phyloP scores from a whole-genome alignment of 306 rosid species.

The Vigna angularis region DNA sequence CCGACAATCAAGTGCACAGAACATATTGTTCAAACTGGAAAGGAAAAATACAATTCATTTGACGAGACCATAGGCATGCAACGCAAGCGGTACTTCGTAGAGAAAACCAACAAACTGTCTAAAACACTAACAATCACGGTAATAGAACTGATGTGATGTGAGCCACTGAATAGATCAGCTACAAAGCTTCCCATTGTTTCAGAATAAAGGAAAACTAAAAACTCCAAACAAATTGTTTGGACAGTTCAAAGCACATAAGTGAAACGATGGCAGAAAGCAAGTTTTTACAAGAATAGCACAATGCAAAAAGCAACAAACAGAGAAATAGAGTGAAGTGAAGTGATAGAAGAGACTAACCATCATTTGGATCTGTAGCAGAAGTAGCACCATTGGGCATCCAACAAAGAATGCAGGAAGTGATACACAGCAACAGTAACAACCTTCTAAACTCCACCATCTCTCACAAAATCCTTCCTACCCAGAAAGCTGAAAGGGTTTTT shows the following conservation, averaged over 20 bases:
- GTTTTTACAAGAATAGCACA: conserved; percentile 30
- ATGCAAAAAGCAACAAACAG: conserved; percentile 24
- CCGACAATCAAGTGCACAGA: conserved; percentile 27
- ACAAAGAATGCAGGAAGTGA: conserved; percentile 73
- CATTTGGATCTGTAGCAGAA: conserved; percentile 90
- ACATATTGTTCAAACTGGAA: conserved; percentile 25
- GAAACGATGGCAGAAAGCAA: conserved; percentile 15
- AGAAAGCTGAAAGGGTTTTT: conserved; percentile 47
- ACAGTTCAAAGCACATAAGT: conserved; percentile 9
- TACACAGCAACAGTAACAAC: conserved; percentile 43
- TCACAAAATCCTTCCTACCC: conserved; percentile 46
- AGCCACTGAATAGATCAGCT: conserved; percentile 45
- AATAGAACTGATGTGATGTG: background rate
- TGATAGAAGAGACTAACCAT: conserved; percentile 61
- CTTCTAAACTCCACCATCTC: conserved; percentile 65
- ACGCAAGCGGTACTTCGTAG: conserved; percentile 2
- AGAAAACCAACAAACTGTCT: conserved; percentile 21
- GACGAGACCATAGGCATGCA: conserved; percentile 35
- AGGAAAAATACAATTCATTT: background rate
- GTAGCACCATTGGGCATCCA: conserved; percentile 52
- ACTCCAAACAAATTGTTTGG: background rate
- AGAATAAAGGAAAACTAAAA: background rate
- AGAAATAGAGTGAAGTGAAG: conserved; percentile 19
- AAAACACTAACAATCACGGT: conserved; percentile 16
- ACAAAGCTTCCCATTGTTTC: conserved; percentile 22